Evolutionary conservation across 1,284 basidiomycete species (phyloP).

Genomic region (Pseudomicrostroma phylloplanum): DNA sequence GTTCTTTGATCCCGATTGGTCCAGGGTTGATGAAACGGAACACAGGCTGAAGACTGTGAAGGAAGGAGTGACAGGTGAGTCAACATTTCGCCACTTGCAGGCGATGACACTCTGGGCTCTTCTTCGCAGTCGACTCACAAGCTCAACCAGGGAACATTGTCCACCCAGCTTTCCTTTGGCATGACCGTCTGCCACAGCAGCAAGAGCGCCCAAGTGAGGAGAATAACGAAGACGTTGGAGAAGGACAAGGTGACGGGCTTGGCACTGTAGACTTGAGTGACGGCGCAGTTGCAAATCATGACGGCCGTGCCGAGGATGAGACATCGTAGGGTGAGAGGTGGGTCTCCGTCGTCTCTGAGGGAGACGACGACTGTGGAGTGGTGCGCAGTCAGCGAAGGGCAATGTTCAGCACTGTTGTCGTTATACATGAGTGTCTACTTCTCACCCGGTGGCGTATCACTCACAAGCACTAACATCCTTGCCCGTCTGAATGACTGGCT

Average conservation of each 20-base stretch:
- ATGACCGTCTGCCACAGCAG: background rate
- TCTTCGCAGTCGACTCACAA: too few species aligned
- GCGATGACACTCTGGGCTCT: too few species aligned
- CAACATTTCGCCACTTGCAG: too few species aligned
- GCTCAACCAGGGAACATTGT: background rate
- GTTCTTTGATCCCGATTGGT: constrained; percentile 59
- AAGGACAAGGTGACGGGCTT: constrained; percentile 25
- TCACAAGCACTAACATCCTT: constrained; percentile 1
- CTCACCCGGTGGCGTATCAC: too few species aligned
- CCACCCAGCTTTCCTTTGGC: background rate
- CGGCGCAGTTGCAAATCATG: background rate
- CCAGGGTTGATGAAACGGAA: constrained; percentile 60
- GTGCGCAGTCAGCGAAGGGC: too few species aligned
- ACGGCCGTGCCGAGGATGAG: background rate
- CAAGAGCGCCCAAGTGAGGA: background rate
- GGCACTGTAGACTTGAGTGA: constrained; percentile 1
- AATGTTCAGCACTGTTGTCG: too few species aligned
- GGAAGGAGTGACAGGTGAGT: constrained; percentile 34
- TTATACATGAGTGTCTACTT: too few species aligned
- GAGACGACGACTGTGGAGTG: background rate
- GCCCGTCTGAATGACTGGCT: background rate
- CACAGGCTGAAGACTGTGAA: constrained; percentile 52
- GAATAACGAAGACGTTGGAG: constrained; percentile 15
- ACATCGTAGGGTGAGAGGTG: constrained; percentile 1
- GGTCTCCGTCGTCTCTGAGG: background rate